Base-by-base conservation (phyloP, 2,329 filamentous ascomycete species). In the Colletotrichum cereale region DNA sequence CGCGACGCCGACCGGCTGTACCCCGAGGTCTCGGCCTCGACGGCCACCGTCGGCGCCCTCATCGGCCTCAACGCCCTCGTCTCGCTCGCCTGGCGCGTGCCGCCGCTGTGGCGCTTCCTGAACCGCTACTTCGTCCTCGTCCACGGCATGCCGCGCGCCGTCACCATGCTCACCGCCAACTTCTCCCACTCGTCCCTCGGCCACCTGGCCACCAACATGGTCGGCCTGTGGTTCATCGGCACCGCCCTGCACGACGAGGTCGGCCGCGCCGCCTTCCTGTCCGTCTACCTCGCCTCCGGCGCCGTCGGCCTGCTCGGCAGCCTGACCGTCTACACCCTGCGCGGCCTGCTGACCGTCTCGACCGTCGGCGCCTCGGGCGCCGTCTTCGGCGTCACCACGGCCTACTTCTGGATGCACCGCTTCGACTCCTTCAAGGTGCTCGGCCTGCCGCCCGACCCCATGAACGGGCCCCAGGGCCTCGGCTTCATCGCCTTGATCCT, bases 111-210 rank as follows among this genome's bases (percentile, higher is more conserved):
- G 91, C 80, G 82, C 16, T 62, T 89, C 21, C 81, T 94, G 75
- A 95, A 94, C 81, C 88, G 85, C 73, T 92, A 92, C 82, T 90
- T 93, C 81, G 83, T 92, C 50, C 79, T 91, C 44, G 83, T 90
- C 11, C 86, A 91, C 8, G 91, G 89, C 8, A 90, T 90, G 62
- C 92, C 93, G 11, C 86, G 86, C 73, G 86, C 92, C 5, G 69
- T 89, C 26, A 87, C 88, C 73, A 80, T 93, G 73, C 76, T 96
- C 36, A 88, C 89, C 42, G 89, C 89, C 74, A 83, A 89, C 61
- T 93, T 95, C 82, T 92, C 90, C 26, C 93, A 96, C 82, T 88
- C 92, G 65, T 82, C 80, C 3, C 74, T 90, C 24, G 76, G 80
- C 57, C 93, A 96, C 79, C 79, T 93, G 47, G 71, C 85, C 31